A percentile compares a stretch with the other conserved stretches of the same genome.
Conservation (phyloP, 768 basidiomycete species). For the Leccinum broughii region DNA sequence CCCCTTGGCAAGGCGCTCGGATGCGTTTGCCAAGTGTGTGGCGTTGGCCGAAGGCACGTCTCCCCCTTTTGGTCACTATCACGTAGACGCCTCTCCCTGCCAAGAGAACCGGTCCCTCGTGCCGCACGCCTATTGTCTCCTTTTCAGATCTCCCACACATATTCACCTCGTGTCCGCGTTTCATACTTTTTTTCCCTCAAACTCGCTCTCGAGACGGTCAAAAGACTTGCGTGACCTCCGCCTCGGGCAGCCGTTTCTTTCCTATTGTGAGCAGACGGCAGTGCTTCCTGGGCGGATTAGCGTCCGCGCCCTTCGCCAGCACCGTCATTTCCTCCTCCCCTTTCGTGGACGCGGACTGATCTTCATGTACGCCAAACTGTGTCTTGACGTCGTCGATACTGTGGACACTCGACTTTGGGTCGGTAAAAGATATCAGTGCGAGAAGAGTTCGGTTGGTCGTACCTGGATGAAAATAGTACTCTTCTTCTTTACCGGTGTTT, state of each 20-base stretch:
- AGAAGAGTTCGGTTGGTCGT: not conserved
- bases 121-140: conserved; percentile 43
- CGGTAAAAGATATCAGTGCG: conserved; percentile 54
- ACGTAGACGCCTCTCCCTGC: conserved; percentile 61
- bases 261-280: conserved; percentile 56
- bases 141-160: not conserved
- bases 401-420: conserved; percentile 53
- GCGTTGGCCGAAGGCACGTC: conserved; percentile 44
- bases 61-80: conserved; percentile 50
- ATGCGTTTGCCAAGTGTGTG: conserved; percentile 62
- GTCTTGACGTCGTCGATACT: conserved; percentile 37
- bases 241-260: conserved; percentile 58
- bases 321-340: conserved; percentile 44
- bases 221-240: conserved; percentile 32
- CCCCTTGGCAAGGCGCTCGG: conserved; percentile 42
- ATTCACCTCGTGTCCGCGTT: conserved; percentile 58
- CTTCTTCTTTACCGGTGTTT: not conserved
- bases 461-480: not conserved
- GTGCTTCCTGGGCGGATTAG: conserved; percentile 38
- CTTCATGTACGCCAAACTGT: conserved; percentile 33
- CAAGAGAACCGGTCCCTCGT: conserved; percentile 51
- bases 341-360: conserved; percentile 14
- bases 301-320: conserved; percentile 47
- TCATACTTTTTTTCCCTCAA: conserved; percentile 47
- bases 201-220: conserved; percentile 27